These are phyloP conservation scores for Fusarium nematophilum DNA, from an alignment of 2,329 filamentous ascomycete species.

Conservation along the genomic window DNA sequence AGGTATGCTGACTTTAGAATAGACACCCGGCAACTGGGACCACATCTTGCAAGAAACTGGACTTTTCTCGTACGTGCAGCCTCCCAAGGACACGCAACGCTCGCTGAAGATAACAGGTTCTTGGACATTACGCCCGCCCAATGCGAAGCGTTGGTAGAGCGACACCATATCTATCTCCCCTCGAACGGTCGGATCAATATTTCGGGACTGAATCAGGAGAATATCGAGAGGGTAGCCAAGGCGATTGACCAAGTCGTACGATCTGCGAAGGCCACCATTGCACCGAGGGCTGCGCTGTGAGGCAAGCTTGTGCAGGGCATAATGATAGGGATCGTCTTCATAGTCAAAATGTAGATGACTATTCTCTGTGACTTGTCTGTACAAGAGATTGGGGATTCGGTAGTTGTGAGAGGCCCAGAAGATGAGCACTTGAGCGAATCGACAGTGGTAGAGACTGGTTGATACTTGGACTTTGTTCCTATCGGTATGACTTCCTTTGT, in stretches of 20 bases:
- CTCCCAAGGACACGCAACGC: background rate
- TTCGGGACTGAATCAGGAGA: background rate
- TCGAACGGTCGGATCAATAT: slow-evolving; percentile 12
- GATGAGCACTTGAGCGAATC: no score
- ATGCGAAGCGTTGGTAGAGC: slow-evolving; percentile 15
- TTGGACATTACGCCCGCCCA: slow-evolving; percentile 5
- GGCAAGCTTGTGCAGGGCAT: no score
- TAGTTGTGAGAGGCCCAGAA: no score
- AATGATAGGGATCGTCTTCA: no score
- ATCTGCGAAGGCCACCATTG: background rate
- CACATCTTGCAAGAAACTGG: slow-evolving; percentile 22
- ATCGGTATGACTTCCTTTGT: no score
- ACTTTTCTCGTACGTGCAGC: slow-evolving; percentile 16
- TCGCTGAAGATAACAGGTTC: slow-evolving; percentile 4
- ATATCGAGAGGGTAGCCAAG: background rate
- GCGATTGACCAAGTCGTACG: background rate
- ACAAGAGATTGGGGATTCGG: no score
- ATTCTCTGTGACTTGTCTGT: no score
- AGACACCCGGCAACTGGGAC: slow-evolving; percentile 28
- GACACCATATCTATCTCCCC: slow-evolving; percentile 24
- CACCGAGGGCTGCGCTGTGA: no score
- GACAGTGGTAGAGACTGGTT: no score
- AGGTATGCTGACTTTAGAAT: slow-evolving; percentile 1
- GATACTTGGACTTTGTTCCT: no score
- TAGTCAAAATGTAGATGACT: no score